Evolutionary conservation across 164 flowering plant species (phyloP), one percentile per base, ranked within the genome.

Genomic region (Brasenia schreberi): DNA sequence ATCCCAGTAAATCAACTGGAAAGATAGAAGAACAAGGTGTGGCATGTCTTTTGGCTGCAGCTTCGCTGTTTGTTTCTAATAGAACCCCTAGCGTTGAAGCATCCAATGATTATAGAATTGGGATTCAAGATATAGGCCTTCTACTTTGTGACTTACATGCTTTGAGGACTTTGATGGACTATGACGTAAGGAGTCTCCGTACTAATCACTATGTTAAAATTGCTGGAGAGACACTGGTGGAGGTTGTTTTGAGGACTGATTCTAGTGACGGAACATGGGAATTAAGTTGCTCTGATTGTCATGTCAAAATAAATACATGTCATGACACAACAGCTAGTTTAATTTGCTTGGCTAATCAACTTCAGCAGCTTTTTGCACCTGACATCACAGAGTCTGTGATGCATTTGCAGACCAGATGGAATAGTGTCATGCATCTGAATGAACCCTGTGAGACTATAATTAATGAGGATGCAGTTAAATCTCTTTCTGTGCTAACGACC

Each of bases 351-450:
- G 83, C 71, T 69, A 77, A 81, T 70, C 98, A 95, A 74, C 84
- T 95, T 52, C 97, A 92, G 77, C 85, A 83, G 77, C 82, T 92
- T 66, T 86, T 84, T 73, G 87, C 97, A 19, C 99, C 95, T 77
- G 91, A 95, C 74, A 62, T 95, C 73, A 90, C 87, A 76, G 99
- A 95, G 71, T 83, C 92, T 56, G 23, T 83, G 68, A 82, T 78
- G 64, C 97, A 95, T 77, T 82, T 95, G 82, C 92, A 91, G 79
- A 79, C 74, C 71, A 81, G 99, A 72, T 92, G 97, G 96, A 78
- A 90, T 67, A 79, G 71, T 73, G 79, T 81, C 68, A 85, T 86
- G 74, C 80, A 79, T 68, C 78, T 72, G 67, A 64, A 39, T 63
- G 65, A 63, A 9, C 7, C 1, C 64, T 69, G 70, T 73, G 82